Evolutionary conservation across 768 basidiomycete species (phyloP).

Genomic region (Thelephora aurantiotincta): DNA sequence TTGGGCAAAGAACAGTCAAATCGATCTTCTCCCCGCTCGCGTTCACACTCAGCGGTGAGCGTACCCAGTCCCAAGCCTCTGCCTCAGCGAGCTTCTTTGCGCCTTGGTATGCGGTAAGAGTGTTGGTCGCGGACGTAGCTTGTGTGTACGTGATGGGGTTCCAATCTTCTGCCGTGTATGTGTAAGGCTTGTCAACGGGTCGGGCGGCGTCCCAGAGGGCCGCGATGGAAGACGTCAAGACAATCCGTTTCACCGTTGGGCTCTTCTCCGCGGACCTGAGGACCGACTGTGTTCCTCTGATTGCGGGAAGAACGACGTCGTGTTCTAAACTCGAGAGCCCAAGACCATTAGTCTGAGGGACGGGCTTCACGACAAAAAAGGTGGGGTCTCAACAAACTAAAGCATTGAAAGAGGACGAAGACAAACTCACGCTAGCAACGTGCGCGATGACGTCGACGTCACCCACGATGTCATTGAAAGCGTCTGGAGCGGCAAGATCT

Average conservation of each 20-base stretch:
- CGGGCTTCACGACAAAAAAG: background rate
- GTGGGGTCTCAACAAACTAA: too few relatives aligned
- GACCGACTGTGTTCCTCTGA: slow-evolving; percentile 9
- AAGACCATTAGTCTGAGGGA: background rate
- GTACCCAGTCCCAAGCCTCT: slow-evolving; percentile 9
- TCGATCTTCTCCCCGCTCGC: slow-evolving; percentile 6
- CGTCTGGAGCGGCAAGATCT: slow-evolving; percentile 22
- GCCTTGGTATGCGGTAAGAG: slow-evolving; percentile 5
- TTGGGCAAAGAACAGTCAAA: slow-evolving; percentile 9
- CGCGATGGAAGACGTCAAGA: slow-evolving; percentile 13
- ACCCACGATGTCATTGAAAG: slow-evolving; percentile 32
- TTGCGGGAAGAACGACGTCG: slow-evolving; percentile 10
- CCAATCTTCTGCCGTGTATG: slow-evolving; percentile 6
- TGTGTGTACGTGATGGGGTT: slow-evolving; percentile 10
- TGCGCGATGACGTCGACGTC: slow-evolving; percentile 29
- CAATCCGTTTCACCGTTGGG: slow-evolving; percentile 12
- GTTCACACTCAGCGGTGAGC: background rate
- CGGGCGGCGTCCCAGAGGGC: slow-evolving; percentile 6
- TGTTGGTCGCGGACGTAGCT: background rate
- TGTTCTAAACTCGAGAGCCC: background rate
- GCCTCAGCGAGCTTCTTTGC: slow-evolving; percentile 9
- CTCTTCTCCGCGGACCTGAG: slow-evolving; percentile 7
- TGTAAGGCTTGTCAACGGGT: slow-evolving; percentile 2
- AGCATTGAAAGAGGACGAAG: background rate
- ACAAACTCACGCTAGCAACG: slow-evolving; percentile 10